Base-by-base conservation (phyloP, 176 grass and related monocot species). In the Alloteropsis semialata region DNA sequence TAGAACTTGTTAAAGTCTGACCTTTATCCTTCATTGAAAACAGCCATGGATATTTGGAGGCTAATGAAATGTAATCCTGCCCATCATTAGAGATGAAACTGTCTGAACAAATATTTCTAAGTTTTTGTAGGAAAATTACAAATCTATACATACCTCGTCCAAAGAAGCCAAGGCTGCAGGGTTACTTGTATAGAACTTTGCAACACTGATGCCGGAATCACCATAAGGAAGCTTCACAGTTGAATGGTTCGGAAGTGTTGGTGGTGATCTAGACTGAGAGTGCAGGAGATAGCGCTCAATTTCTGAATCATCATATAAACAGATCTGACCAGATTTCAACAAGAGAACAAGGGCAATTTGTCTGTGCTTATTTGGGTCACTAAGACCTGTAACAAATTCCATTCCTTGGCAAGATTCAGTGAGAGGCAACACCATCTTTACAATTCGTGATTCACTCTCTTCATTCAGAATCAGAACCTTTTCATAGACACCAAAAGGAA, bases 391-490 rank as follows among this genome's bases (percentile, higher is more conserved):
- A 77, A 99, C 72, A 66, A 89, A 62, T 84, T 94, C 96, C 62
- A 89, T 89, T 90, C 65, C 89, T 78, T 88, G 62, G 66, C 96
- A 99, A 76, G 91, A 77, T 87, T 96, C 93, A 81, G 85, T 85
- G 37, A 99, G 49, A 84, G 96, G 96, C 66, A 99, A 69, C 58
- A 90, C 80, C 82, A 99, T 84, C 81, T 96, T 99, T 69, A 96
- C 84, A 65, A 87, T 93, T 80, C 89, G 91, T 34, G 90, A 78
- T 88, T 99, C 91, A 75, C 75, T 86, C 80, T 82, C 88, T 76
- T 94, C 91, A 70, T 94, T 96, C 13, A 96, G 85, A 88, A 96
- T 90, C 77, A 99, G 58, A 53, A 99, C 91, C 96, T 99, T 78
- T 69, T 57, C 55, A 87, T 34, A 87, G 85, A 71, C 33, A 86